These are phyloP conservation scores for Raddia guianensis DNA, from an alignment of 176 grass and related monocot species.

Conservation along the genomic window DNA sequence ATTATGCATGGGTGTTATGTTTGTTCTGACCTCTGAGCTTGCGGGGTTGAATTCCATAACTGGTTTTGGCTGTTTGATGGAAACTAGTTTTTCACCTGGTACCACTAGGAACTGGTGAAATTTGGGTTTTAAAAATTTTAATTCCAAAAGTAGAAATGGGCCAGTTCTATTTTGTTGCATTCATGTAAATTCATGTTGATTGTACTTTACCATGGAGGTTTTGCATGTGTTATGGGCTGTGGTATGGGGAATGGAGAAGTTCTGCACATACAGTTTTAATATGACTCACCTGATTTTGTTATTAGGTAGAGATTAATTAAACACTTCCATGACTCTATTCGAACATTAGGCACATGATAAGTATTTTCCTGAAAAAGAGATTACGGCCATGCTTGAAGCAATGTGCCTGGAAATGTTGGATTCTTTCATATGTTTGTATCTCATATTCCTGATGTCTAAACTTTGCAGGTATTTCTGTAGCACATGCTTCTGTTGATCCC, in stretches of 20 bases:
- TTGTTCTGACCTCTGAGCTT: background rate
- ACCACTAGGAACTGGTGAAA: background rate
- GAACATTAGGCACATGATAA: background rate
- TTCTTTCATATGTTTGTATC: constrained; percentile 19
- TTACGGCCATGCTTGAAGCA: background rate
- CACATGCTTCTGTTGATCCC: constrained; percentile 71
- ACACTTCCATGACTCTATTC: background rate
- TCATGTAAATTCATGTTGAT: background rate
- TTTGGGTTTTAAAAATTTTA: background rate
- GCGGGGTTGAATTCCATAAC: background rate
- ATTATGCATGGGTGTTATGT: background rate
- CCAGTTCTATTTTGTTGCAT: constrained; percentile 6
- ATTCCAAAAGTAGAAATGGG: constrained; percentile 2
- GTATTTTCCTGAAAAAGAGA: background rate
- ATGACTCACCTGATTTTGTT: background rate
- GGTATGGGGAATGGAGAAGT: background rate
- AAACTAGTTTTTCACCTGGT: background rate
- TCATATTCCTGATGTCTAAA: constrained; percentile 13
- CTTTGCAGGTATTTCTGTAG: constrained; percentile 51
- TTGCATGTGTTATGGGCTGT: background rate
- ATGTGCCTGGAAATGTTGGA: background rate
- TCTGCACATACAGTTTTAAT: constrained; percentile 8
- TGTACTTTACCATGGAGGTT: background rate
- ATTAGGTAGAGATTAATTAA: background rate
- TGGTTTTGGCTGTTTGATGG: background rate